A percentile compares a stretch with the other conserved stretches of the same genome.
Evolutionary conservation across 2,329 filamentous ascomycete species (phyloP).

Genomic region (Aspergillus sp.): DNA sequence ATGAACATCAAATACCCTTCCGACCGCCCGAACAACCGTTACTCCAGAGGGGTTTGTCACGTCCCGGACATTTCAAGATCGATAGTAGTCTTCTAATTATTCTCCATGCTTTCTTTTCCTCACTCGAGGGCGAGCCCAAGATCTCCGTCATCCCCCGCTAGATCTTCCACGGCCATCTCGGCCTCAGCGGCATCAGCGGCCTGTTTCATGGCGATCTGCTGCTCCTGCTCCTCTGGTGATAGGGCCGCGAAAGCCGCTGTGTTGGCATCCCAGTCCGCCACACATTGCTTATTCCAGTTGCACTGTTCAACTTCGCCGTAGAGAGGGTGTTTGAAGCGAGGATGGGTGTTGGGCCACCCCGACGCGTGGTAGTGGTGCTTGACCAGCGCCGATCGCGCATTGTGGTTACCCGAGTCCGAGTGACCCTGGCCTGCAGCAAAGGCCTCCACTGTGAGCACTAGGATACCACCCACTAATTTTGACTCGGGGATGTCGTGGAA

Average conservation of each 20-base stretch:
- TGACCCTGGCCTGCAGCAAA: conserved; percentile 74
- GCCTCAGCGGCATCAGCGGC: conserved; percentile 3
- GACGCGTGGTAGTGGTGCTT: conserved; percentile 77
- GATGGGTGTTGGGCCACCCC: conserved; percentile 57
- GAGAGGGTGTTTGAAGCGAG: conserved; percentile 15
- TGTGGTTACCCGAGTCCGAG: conserved; percentile 71
- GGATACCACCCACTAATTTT: conserved; percentile 63
- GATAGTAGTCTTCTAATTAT: not conserved
- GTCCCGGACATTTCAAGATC: not conserved
- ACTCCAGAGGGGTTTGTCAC: not conserved
- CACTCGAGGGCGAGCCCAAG: not conserved
- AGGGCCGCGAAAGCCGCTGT: conserved; percentile 14
- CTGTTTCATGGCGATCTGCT: conserved; percentile 15
- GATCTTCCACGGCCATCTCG: not conserved
- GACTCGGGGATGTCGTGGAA: conserved; percentile 70
- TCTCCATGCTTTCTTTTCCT: not conserved
- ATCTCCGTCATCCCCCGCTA: not conserved
- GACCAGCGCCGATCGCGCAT: conserved; percentile 65
- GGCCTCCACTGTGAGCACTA: conserved; percentile 70
- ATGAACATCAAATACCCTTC: no score
- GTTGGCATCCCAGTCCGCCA: conserved; percentile 15
- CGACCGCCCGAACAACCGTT: not conserved
- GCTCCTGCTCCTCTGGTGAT: conserved; percentile 13
- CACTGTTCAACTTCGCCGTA: conserved; percentile 18
- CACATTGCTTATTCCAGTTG: conserved; percentile 19